Evolutionary conservation across 331 rosid genomes (phyloP).

Genomic region (Quercus phellos): DNA sequence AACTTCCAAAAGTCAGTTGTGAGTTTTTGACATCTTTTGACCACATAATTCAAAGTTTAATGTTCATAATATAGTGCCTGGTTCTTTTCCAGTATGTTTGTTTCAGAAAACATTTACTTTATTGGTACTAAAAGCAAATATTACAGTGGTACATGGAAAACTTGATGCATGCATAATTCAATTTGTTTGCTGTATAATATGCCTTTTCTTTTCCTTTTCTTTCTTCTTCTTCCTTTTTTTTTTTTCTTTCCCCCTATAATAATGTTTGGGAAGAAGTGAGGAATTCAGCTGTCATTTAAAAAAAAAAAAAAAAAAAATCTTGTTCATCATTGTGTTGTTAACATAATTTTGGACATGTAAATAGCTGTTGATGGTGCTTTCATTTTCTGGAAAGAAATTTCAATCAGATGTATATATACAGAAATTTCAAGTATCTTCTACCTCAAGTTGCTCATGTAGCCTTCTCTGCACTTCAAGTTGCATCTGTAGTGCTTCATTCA

Average conservation of each 20-base stretch:
- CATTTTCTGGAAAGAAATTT: background rate
- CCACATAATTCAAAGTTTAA: background rate
- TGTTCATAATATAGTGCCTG: background rate
- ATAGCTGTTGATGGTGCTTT: too few species aligned
- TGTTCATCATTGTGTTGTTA: background rate
- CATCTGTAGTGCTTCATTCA: slow-evolving; percentile 85
- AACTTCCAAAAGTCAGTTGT: background rate
- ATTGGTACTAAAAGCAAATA: background rate
- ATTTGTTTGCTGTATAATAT: background rate
- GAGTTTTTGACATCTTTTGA: background rate
- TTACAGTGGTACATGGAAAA: background rate
- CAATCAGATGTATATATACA: background rate
- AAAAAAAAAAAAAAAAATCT: too few species aligned
- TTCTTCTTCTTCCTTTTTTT: background rate
- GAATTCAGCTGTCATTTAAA: background rate
- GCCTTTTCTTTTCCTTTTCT: background rate
- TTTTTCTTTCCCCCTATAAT: background rate
- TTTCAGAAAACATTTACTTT: background rate
- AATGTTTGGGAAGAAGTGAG: background rate
- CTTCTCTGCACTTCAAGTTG: slow-evolving; percentile 97
- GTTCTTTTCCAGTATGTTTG: background rate
- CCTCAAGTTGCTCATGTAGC: slow-evolving; percentile 96
- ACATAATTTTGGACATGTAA: background rate
- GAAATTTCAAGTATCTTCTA: slow-evolving; percentile 15
- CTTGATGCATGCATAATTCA: background rate